phyloP scores from a whole-genome alignment of 2,329 filamentous ascomycete genomes.

The Cytospora schulzeri region DNA sequence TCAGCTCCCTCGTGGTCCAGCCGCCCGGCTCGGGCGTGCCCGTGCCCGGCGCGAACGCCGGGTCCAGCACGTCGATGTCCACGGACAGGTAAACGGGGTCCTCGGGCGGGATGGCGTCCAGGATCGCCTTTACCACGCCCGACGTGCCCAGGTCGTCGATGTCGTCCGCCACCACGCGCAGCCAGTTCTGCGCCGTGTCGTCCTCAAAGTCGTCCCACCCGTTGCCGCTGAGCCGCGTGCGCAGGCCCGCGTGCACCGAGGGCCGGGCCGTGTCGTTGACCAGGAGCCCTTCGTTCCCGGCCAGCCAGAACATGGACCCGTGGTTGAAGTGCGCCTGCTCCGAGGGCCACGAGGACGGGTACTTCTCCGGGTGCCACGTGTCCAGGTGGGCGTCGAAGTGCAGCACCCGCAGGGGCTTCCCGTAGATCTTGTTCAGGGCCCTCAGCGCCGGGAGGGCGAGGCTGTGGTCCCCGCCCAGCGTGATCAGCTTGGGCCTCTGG shows the following conservation, averaged over 20 bases:
- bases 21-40: conserved; percentile 89
- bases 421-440: conserved; percentile 64
- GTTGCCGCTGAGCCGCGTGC: conserved; percentile 71
- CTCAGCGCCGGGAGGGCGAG: conserved; percentile 70
- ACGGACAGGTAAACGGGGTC: conserved; percentile 62
- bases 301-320: conserved; percentile 90
- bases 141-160: conserved; percentile 79
- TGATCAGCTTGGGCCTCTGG: conserved; percentile 60
- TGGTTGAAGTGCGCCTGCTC: conserved; percentile 80
- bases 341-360: conserved; percentile 73
- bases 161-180: conserved; percentile 80
- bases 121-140: conserved; percentile 71
- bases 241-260: conserved; percentile 80
- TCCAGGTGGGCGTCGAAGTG: conserved; percentile 82
- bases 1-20: conserved; percentile 88
- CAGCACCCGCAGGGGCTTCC: conserved; percentile 66
- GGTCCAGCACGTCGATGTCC: conserved; percentile 43
- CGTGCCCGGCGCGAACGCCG: conserved; percentile 51
- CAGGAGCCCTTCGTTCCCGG: conserved; percentile 77
- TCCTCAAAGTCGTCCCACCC: conserved; percentile 70
- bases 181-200: conserved; percentile 75
- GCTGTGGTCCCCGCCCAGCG: conserved; percentile 74
- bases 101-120: conserved; percentile 71
- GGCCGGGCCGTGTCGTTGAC: conserved; percentile 68
- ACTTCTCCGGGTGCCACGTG: conserved; percentile 82